Evolutionary conservation across 495 filamentous ascomycete species (phyloP), one percentile per base, ranked within the genome.

Genomic region (Tuber melanosporum): DNA sequence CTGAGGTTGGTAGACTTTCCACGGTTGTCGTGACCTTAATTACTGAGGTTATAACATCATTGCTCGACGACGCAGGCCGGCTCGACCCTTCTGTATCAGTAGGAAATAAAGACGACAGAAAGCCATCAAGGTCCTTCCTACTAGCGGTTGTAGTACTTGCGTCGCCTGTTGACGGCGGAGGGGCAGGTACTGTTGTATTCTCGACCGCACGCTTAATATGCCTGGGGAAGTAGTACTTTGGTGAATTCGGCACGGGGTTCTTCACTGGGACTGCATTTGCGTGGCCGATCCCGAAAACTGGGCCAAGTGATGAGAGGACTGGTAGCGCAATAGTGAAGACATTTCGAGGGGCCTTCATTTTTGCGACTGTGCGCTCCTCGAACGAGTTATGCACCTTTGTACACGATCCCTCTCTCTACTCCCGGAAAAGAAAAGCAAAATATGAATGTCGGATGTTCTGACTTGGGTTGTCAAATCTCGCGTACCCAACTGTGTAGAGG

Each of bases 191-290:
- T 19, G 87, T 88, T 70, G 83, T 80, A 77, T 89, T 88, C 17
- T 76, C 84, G 74, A 87, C 84, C 70, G 87, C 85, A 47, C 90
- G 87, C 84, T 89, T 91, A 76, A 91, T 85, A 69, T 90, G 86
- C 66, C 86, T 85, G 15, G 89, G 89, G 77, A 90, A 89, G 84
- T 91, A 91, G 78, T 87, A 87, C 79, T 84, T 87, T 10, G 89
- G 89, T 79, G 83, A 84, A 62, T 87, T 84, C 42, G 84, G 79
- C 49, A 52, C 49, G 20, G 71, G 70, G 42, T 76, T 73, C 15
- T 44, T 49, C 42, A 74, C 57, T 45, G 82, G 78, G 52, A 76
- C 45, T 8, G 81, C 78, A 32, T 74, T 71, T n/a, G 81, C 75
- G 73, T 83, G 80, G 22, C 69, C 81, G 75, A 78, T 74, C 57